These are phyloP conservation scores for Cucurbitaria berberidis DNA, from an alignment of 2,329 filamentous ascomycete species.

Conservation along the genomic window DNA sequence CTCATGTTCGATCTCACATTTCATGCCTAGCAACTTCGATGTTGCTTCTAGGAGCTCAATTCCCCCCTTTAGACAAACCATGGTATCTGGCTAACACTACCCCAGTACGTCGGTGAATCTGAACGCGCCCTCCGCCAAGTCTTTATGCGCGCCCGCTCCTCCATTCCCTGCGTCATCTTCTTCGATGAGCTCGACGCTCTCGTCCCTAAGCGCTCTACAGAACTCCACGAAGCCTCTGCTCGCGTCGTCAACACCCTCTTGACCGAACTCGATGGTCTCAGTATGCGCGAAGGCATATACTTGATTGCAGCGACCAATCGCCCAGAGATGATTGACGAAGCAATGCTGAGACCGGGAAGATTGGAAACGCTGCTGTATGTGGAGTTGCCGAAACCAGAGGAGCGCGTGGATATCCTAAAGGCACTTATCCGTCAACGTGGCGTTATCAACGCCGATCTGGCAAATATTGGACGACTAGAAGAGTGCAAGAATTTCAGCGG, in stretches of 20 bases:
- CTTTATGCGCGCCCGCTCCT: constrained; percentile 84
- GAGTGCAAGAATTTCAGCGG: constrained; percentile 78
- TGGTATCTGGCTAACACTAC: constrained; percentile 4
- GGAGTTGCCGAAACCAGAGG: constrained; percentile 77
- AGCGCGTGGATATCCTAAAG: constrained; percentile 83
- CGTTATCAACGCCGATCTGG: constrained; percentile 62
- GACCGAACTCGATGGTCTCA: constrained; percentile 89
- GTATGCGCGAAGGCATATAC: constrained; percentile 82
- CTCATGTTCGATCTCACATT: not conserved
- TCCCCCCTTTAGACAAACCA: too few species aligned
- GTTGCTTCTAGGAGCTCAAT: not conserved
- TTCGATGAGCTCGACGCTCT: constrained; percentile 97
- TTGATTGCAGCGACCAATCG: constrained; percentile 95
- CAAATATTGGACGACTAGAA: constrained; percentile 67
- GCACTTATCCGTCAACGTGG: constrained; percentile 62
- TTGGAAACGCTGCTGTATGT: constrained; percentile 89
- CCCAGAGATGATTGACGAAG: constrained; percentile 94
- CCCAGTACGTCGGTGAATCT: constrained; percentile 85
- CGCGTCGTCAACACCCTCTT: constrained; percentile 94
- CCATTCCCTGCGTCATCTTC: constrained; percentile 92
- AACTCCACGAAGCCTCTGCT: constrained; percentile 78
- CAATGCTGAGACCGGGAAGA: constrained; percentile 90
- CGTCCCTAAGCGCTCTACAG: constrained; percentile 80
- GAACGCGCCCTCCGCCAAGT: constrained; percentile 92
- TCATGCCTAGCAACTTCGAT: not conserved